These are phyloP conservation scores for Trichomonas gallinae DNA, from an alignment of 208 protist species.

Conservation along the genomic window DNA sequence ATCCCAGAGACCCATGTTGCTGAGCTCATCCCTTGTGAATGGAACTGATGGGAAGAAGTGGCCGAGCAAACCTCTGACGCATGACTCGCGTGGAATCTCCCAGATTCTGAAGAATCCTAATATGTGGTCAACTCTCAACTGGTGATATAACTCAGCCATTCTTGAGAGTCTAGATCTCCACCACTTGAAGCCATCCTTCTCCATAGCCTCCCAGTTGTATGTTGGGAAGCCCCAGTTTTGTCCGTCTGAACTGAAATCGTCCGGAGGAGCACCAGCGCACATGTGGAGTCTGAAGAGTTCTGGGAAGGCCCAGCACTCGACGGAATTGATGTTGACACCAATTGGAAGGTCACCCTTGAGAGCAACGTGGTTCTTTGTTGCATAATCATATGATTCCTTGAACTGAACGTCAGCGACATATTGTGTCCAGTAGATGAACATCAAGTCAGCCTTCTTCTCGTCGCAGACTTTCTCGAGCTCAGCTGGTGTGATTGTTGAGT, in stretches of 20 bases:
- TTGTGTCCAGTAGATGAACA: neutral
- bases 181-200: neutral
- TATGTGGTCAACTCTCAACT: neutral
- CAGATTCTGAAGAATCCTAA: constrained; percentile 3
- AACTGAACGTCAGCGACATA: neutral
- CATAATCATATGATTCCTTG: neutral
- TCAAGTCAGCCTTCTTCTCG: neutral
- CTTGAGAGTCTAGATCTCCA: neutral
- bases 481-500: neutral
- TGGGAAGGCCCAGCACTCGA: neutral
- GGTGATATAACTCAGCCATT: neutral
- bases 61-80: neutral
- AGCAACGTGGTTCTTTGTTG: neutral
- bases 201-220: neutral
- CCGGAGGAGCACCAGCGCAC: neutral
- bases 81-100: neutral
- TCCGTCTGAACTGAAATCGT: neutral
- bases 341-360: neutral
- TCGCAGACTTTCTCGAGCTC: neutral
- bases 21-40: neutral
- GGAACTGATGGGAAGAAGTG: neutral
- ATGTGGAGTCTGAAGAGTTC: neutral
- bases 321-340: neutral
- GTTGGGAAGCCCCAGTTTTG: neutral
- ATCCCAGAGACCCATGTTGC: neutral